Base-by-base conservation (phyloP, 1,284 basidiomycete species). In the Leccinum variabile region DNA sequence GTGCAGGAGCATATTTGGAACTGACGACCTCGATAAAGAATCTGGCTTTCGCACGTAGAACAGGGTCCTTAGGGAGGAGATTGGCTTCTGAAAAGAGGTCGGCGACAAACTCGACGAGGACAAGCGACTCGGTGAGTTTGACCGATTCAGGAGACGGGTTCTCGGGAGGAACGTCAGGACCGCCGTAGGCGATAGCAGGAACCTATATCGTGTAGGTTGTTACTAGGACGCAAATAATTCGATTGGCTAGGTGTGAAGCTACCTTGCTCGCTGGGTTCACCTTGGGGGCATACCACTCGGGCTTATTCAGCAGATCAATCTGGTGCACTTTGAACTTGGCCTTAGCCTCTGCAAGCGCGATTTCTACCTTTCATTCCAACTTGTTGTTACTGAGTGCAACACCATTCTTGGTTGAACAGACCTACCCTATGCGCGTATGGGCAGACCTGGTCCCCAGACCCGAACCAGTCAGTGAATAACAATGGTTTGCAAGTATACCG, bases 231-330 rank as follows among this genome's bases (percentile, higher is more conserved):
- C 25, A 25, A 25, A 22, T 50, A n/a, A 32, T n/a, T 59, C 1
- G 13, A 41, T 14, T 5, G 5, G 9, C 11, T 28, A 13, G 25
- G 7, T 9, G 25, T 41, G 13, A 49, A 33, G 22, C 1, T 67
- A 85, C 86, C 79, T 89, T 88, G 71, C 82, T 81, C 1, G 82
- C 85, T 1, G 84, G 82, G 73, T 89, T 89, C 41, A 90, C 80
- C 63, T 83, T 79, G 1, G 81, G 77, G 0, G 82, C 80, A 70
- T 86, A 88, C 87, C 86, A 87, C 56, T 78, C 79, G 0, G 88
- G 88, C 75, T 89, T 89, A 77, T 87, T 84, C 65, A 70, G 61
- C 33, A 89, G 72, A 67, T 89, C 82, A 61, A 89, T 82, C 65
- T 84, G 78, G 65, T 77, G 85, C 33, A 77, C 70, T 32, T 79